phyloP scores from a whole-genome alignment of 2,329 filamentous ascomycete genomes.

The Penicillium sp. region DNA sequence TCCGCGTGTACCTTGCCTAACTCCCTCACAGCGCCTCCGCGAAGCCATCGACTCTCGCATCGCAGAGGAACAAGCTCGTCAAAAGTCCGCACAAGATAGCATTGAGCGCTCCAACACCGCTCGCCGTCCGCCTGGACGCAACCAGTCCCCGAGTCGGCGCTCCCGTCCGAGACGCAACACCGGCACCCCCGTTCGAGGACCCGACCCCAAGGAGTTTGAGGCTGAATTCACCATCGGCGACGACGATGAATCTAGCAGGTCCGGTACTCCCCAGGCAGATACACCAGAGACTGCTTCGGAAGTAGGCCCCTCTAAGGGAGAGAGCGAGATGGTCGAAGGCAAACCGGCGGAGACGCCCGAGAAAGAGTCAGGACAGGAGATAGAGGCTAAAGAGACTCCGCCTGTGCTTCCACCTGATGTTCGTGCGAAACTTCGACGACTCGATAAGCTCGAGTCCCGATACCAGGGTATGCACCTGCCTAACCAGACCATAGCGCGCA shows the following conservation, averaged over 20 bases:
- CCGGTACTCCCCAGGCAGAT: conserved; percentile 57
- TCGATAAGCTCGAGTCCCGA: conserved; percentile 85
- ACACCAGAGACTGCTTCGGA: conserved; percentile 36
- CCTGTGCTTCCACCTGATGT: conserved; percentile 71
- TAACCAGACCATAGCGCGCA: neutral
- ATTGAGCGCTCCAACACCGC: conserved; percentile 45
- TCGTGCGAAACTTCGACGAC: conserved; percentile 70
- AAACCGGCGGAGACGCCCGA: conserved; percentile 18
- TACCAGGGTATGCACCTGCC: conserved; percentile 67
- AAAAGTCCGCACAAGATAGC: conserved; percentile 53
- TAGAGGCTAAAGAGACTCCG: conserved; percentile 25
- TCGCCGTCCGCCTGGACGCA: conserved; percentile 37
- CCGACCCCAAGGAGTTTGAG: conserved; percentile 86
- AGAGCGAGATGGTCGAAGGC: conserved; percentile 23
- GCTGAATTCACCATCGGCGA: conserved; percentile 84
- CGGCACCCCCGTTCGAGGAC: conserved; percentile 53
- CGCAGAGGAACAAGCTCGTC: conserved; percentile 84
- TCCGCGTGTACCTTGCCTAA: conserved; percentile 7
- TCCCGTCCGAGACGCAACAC: conserved; percentile 37
- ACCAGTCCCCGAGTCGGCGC: conserved; percentile 30
- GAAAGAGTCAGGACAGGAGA: conserved; percentile 21
- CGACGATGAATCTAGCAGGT: conserved; percentile 65
- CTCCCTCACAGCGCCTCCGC: conserved; percentile 64
- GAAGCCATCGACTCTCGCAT: conserved; percentile 83
- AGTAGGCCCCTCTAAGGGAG: conserved; percentile 14